These are phyloP conservation scores for Starmera pachycereana DNA, from an alignment of 805 yeast species.

Conservation along the genomic window DNA sequence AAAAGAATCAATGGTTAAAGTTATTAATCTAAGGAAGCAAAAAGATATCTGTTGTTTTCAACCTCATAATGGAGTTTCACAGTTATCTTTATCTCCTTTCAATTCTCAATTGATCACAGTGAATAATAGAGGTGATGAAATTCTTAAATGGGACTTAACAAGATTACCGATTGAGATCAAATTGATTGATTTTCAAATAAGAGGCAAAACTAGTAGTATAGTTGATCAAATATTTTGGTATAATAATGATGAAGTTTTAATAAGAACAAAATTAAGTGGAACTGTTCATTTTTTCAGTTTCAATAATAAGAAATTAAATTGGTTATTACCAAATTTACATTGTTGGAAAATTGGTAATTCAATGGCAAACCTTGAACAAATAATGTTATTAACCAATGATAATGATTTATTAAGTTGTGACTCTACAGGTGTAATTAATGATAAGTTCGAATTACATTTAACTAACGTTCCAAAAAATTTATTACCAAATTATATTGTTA, in stretches of 20 bases:
- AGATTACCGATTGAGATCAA: slow-evolving; percentile 39
- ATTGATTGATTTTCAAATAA: slow-evolving; percentile 43
- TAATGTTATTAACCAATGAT: slow-evolving; percentile 1
- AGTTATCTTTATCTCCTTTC: slow-evolving; percentile 49
- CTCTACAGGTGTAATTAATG: slow-evolving; percentile 14
- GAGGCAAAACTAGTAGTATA: slow-evolving; percentile 55
- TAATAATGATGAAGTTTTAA: slow-evolving; percentile 30
- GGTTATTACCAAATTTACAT: slow-evolving; percentile 34
- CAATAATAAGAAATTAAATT: slow-evolving; percentile 17
- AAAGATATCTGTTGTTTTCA: slow-evolving; percentile 33
- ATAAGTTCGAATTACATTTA: slow-evolving; percentile 32
- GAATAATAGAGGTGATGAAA: slow-evolving; percentile 47
- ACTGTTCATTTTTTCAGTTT: slow-evolving; percentile 51
- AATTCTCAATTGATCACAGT: slow-evolving; percentile 47
- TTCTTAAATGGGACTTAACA: slow-evolving; percentile 56
- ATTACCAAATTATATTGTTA: slow-evolving; percentile 16
- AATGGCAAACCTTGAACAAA: not conserved
- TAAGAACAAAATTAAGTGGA: slow-evolving; percentile 44
- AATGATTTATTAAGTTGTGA: slow-evolving; percentile 15
- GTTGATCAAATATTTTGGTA: slow-evolving; percentile 46
- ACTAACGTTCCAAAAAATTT: slow-evolving; percentile 17
- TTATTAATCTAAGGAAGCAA: slow-evolving; percentile 36
- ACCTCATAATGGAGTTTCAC: slow-evolving; percentile 54
- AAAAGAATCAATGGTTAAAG: slow-evolving; percentile 25
- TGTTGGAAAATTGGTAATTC: slow-evolving; percentile 8